These are phyloP conservation scores for Coemansia sp. DNA, from an alignment of 192 early-diverging fungal species.

Conservation along the genomic window DNA sequence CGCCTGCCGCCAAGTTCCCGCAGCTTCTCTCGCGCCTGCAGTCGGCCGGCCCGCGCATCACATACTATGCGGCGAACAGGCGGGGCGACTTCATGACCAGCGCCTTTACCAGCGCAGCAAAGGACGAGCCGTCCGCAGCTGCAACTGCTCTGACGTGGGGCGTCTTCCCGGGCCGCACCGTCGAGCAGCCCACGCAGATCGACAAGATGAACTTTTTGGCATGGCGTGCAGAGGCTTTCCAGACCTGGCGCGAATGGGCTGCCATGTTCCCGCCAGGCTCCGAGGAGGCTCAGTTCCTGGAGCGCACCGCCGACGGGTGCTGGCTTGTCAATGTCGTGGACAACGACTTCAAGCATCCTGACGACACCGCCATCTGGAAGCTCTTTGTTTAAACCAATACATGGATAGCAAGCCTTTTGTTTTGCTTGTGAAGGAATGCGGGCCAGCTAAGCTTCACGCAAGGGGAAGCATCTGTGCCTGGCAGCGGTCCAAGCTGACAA, in stretches of 20 bases:
- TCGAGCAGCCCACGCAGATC: constrained; percentile 96
- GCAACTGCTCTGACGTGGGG: constrained; percentile 93
- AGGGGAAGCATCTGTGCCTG: too few relatives aligned
- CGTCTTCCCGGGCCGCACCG: constrained; percentile 95
- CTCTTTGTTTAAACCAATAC: constrained; percentile 21
- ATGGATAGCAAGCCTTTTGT: too few relatives aligned
- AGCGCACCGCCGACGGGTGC: constrained; percentile 69
- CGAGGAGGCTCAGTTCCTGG: constrained; percentile 60
- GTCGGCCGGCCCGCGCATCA: constrained; percentile 65
- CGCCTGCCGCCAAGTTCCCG: constrained; percentile 68
- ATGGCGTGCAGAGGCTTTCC: constrained; percentile 97
- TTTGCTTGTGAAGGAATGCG: too few relatives aligned
- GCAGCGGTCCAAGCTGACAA: too few relatives aligned
- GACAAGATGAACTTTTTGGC: constrained; percentile 90
- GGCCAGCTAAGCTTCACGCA: too few relatives aligned
- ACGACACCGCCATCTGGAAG: constrained; percentile 41
- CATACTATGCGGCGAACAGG: constrained; percentile 90
- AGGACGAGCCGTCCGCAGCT: constrained; percentile 2
- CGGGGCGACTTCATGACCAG: constrained; percentile 75
- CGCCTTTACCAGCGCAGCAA: constrained; percentile 11
- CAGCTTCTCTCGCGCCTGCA: constrained; percentile 73
- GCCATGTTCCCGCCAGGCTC: constrained; percentile 64
- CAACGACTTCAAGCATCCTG: constrained; percentile 83
- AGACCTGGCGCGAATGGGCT: constrained; percentile 91
- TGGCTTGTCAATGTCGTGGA: constrained; percentile 95